These are phyloP conservation scores for Neofusicoccum ribis DNA, from an alignment of 2,329 filamentous ascomycete genomes.

Conservation along the genomic window DNA sequence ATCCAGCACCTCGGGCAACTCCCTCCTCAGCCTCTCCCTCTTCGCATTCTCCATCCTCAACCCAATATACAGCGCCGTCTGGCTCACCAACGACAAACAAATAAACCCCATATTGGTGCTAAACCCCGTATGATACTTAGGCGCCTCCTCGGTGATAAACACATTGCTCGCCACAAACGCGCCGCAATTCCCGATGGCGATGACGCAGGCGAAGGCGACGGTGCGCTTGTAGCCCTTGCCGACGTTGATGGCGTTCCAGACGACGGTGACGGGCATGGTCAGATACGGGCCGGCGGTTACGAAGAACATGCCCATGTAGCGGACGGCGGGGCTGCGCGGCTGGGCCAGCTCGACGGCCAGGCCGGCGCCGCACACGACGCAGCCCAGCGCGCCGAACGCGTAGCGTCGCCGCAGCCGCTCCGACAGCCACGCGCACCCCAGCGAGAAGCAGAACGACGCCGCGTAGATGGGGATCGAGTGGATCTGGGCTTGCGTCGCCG, in stretches of 20 bases:
- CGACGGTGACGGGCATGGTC: constrained; percentile 16
- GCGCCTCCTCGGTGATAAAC: constrained; percentile 18
- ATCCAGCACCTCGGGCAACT: constrained; percentile 7
- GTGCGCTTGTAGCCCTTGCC: constrained; percentile 18
- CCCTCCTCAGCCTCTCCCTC: constrained; percentile 6
- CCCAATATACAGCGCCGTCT: constrained; percentile 23
- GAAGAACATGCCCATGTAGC: constrained; percentile 20
- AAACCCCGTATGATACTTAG: constrained; percentile 22
- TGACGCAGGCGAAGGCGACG: constrained; percentile 13
- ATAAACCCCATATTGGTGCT: constrained; percentile 25
- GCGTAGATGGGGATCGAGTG: constrained; percentile 42
- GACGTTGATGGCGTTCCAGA: constrained; percentile 18
- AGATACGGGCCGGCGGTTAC: constrained; percentile 7
- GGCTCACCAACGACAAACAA: constrained; percentile 21
- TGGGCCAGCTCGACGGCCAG: constrained; percentile 13
- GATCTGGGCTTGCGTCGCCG: constrained; percentile 40
- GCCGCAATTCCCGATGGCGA: constrained; percentile 21
- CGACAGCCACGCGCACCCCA: constrained; percentile 49
- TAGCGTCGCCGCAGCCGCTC: constrained; percentile 56
- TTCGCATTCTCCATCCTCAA: constrained; percentile 19
- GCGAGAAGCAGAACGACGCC: constrained; percentile 40
- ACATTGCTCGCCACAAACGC: constrained; percentile 19
- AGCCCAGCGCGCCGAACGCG: constrained; percentile 55
- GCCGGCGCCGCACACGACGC: constrained; percentile 52
- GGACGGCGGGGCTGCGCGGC: not conserved